phyloP scores from a whole-genome alignment of 345 rosid genomes.

The Citrus unshiu region DNA sequence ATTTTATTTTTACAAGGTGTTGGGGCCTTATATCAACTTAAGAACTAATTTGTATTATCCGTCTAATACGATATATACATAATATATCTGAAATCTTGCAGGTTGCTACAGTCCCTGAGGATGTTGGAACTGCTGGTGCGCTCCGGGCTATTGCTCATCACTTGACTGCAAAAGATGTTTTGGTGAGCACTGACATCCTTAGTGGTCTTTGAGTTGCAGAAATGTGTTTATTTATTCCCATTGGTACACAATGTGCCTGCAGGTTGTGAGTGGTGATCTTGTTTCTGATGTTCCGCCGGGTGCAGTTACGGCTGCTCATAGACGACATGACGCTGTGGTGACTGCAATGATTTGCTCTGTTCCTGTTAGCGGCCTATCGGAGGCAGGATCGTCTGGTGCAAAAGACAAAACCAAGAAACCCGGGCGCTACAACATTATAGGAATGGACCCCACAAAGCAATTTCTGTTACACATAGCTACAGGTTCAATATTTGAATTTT shows the following conservation, averaged over 20 bases:
- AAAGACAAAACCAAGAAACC: constrained; percentile 94
- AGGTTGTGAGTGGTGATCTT: constrained; percentile 97
- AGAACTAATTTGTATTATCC: background rate
- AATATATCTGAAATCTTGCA: constrained; percentile 20
- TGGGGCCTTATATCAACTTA: background rate
- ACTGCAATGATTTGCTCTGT: constrained; percentile 87
- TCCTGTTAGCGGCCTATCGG: constrained; percentile 79
- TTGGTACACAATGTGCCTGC: constrained; percentile 23
- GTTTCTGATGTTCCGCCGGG: constrained; percentile 96
- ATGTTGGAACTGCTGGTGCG: constrained; percentile 93
- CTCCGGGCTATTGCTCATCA: constrained; percentile 83
- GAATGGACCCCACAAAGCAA: constrained; percentile 71
- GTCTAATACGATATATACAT: background rate
- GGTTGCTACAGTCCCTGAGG: constrained; percentile 94
- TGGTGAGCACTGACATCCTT: constrained; percentile 48
- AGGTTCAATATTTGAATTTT: constrained; percentile 37
- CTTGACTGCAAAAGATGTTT: constrained; percentile 83
- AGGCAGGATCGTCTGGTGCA: constrained; percentile 61
- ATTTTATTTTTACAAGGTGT: no score
- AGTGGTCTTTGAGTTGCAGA: constrained; percentile 14
- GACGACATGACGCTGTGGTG: constrained; percentile 84
- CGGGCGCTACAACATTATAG: constrained; percentile 66
- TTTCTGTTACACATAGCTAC: constrained; percentile 79
- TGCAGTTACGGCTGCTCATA: constrained; percentile 86
- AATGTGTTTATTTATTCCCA: background rate